These are phyloP conservation scores for Penicillium longicatenatum DNA, from an alignment of 495 filamentous ascomycete species.

Conservation along the genomic window DNA sequence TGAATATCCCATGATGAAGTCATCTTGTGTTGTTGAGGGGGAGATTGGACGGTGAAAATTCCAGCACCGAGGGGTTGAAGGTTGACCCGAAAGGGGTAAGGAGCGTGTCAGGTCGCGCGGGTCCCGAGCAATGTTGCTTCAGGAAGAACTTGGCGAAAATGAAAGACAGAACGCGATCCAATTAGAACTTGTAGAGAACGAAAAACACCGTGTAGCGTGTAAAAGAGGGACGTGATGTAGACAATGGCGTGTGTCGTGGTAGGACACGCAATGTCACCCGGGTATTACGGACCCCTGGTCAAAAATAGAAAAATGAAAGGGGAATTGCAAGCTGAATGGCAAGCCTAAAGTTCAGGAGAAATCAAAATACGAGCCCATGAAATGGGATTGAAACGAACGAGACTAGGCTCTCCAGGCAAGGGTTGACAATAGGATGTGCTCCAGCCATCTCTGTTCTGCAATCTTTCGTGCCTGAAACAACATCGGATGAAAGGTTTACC, in stretches of 20 bases:
- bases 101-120: conserved; percentile 18
- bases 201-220: conserved; percentile 10
- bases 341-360: conserved; percentile 10
- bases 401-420: conserved; percentile 18
- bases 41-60: conserved; percentile 13
- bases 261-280: conserved; percentile 15
- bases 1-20: conserved; percentile 31
- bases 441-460: conserved; percentile 16
- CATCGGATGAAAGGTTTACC: conserved; percentile 20
- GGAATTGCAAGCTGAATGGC: conserved; percentile 6
- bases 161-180: not conserved
- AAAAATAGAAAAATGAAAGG: not conserved
- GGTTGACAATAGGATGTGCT: conserved; percentile 13
- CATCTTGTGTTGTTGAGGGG: conserved; percentile 31
- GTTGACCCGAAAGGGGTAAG: conserved; percentile 26
- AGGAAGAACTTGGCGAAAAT: conserved; percentile 14
- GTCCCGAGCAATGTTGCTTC: conserved; percentile 4
- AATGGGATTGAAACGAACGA: conserved; percentile 17
- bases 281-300: conserved; percentile 10
- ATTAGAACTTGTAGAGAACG: conserved; percentile 2
- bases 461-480: conserved; percentile 23
- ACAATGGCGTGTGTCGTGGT: conserved; percentile 11
- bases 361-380: conserved; percentile 9
- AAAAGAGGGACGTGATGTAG: conserved; percentile 17
- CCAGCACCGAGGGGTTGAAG: conserved; percentile 26